Evolutionary conservation across 192 early-diverging fungal genomes (phyloP), one percentile per base, ranked within the genome.

Genomic region (Gonapodya prolifera): DNA sequence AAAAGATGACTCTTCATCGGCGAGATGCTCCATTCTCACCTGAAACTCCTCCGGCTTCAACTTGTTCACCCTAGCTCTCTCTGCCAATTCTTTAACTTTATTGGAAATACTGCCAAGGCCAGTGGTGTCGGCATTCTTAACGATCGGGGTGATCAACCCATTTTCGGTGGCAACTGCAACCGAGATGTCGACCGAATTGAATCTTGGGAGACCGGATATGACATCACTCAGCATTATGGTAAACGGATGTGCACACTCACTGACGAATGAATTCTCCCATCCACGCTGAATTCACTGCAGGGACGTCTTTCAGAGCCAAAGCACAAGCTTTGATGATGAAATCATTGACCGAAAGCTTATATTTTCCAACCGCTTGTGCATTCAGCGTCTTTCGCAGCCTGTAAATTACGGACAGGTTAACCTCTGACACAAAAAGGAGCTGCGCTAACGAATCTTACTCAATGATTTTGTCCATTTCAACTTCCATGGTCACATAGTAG

Each of bases 331-430:
- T 99, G 88, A 99, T 91, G 33, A 99, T 89, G 83, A 99, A 98
- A 84, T 99, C 97, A 82, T 99, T 99, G 81, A 99, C 92, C 31
- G 96, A 98, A 34, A 99, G 85, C 88, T 99, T 99, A 92, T 92
- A 97, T 78, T 92, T 90, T 33, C 93, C 96, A 0, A 88, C 86
- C 17, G 89, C 83, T 80, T 89, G 80, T 75, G 83, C 87, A 90
- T 99, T 99, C 70, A 99, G 86, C 17, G 91, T 89, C 80, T 94
- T 88, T 79, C 97, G 93, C 77, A 98, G 89, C 86, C 36, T 70
- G 70, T 29, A 32, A 28, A 29, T 17, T 32, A 31, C 33, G 2
- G n/a, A 70, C 73, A 78, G 35, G 34, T 2, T 8, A 30, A 77
- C 36, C 18, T 34, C 35, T 28, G 35, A 23, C 86, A 78, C 75